These are phyloP conservation scores for Zygosaccharomyces pseudobailii DNA, from an alignment of 1,139 yeast genomes.

Conservation along the genomic window DNA sequence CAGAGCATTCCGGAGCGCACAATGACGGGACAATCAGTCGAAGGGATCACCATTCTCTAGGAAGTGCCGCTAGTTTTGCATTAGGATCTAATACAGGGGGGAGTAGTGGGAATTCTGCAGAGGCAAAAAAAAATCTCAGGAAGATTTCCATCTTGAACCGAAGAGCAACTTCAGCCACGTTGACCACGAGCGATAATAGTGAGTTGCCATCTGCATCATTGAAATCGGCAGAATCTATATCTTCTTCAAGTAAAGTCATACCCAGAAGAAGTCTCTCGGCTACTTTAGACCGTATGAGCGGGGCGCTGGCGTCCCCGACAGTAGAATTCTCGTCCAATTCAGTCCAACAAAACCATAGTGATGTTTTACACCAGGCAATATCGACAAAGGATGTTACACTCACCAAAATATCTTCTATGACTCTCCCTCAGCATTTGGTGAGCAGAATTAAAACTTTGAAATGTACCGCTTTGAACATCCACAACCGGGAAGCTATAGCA, in stretches of 20 bases:
- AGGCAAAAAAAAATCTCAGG: slow-evolving; percentile 16
- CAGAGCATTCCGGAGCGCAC: slow-evolving; percentile 4
- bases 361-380: slow-evolving; percentile 15
- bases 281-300: slow-evolving; percentile 29
- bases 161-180: slow-evolving; percentile 18
- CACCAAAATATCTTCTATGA: slow-evolving; percentile 50
- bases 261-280: slow-evolving; percentile 18
- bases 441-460: slow-evolving; percentile 37
- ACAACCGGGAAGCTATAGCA: slow-evolving; percentile 57
- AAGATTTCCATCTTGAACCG: slow-evolving; percentile 22
- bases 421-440: slow-evolving; percentile 28
- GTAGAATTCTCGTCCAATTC: slow-evolving; percentile 14
- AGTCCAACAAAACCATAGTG: slow-evolving; percentile 9
- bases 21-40: neutral
- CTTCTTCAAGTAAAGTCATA: slow-evolving; percentile 2
- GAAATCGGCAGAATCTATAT: slow-evolving; percentile 1
- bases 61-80: neutral
- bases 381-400: slow-evolving; percentile 58
- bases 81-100: neutral
- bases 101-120: slow-evolving; percentile 6
- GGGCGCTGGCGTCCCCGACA: slow-evolving; percentile 14
- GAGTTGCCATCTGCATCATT: neutral
- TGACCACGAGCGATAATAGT: slow-evolving; percentile 4
- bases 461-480: slow-evolving; percentile 43
- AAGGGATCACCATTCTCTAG: neutral